Evolutionary conservation across 257 asterid genomes (phyloP), one percentile per base, ranked within the genome.

Genomic region (Capsicum baccatum): DNA sequence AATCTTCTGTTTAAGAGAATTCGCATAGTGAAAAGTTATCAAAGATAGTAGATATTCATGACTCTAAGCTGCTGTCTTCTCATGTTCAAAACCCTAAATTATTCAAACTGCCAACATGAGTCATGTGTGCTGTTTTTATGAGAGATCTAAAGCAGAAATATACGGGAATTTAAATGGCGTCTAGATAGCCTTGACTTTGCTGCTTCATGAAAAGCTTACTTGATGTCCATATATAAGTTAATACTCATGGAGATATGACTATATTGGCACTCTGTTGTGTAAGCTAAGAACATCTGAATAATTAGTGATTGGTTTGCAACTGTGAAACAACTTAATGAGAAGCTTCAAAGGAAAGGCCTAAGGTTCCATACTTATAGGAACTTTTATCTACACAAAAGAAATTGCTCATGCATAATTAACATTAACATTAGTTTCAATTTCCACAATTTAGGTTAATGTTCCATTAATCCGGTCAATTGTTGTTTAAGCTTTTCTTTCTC

Each of bases 401-500:
- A 42, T 16, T 16, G 79, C 14, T 42, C 33, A 0, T 67, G 0
- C 52, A 67, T 37, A 14, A 37, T 67, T 17, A 35, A 0, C 48
- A 3, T 37, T 70, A 44, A 47, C 17, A n/a, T 5, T 71, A 2
- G 11, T 47, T 71, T 11, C 80, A 73, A 48, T 48, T 47, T 12
- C 42, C 80, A 42, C 17, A 17, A 26, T 11, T 73, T 48, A 73
- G 80, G 2, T 73, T 47, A n/a, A 71, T 73, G 11, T 21, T 50
- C 6, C 12, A 73, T 71, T 70, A 47, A 74, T 21, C 19, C 0
- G 0, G 48, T 1, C 0, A 0, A 14, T 26, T 54, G 82, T 33
- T 26, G 50, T 54, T 78, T 54, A 78, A 54, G 33, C 35, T 54
- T 83, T 56, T 16, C 76, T 89, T 66, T 37, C 68, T 9, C 70